A percentile compares a stretch with the other conserved stretches of the same genome.
These are phyloP conservation scores for Nepenthes alata DNA, from an alignment of 179 eudicot genomes.

Conservation along the genomic window DNA sequence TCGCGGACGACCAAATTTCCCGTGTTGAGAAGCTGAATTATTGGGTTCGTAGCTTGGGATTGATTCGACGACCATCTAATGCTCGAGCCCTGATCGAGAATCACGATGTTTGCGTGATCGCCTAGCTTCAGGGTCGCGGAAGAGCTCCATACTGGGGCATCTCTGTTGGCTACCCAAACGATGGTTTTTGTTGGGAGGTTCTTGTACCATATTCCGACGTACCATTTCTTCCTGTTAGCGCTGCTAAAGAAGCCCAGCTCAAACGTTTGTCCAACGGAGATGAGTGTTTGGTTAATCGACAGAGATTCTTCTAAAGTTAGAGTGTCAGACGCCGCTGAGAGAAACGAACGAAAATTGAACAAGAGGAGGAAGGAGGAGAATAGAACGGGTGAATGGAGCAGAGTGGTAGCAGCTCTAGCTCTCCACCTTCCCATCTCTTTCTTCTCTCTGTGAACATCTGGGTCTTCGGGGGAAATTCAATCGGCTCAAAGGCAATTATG, in stretches of 20 bases:
- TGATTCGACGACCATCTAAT: slow-evolving; percentile 14
- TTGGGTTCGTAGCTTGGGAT: slow-evolving; percentile 1
- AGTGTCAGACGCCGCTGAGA: slow-evolving; percentile 16
- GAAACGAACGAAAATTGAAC: background rate
- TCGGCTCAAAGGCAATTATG: too few relatives aligned
- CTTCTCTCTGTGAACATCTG: too few relatives aligned
- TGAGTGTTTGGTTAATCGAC: slow-evolving; percentile 18
- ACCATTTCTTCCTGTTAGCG: slow-evolving; percentile 7
- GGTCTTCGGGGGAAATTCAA: too few relatives aligned
- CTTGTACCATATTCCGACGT: slow-evolving; percentile 39
- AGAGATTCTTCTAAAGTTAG: slow-evolving; percentile 22
- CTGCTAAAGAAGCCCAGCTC: slow-evolving; percentile 39
- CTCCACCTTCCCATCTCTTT: background rate
- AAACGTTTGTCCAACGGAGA: slow-evolving; percentile 21
- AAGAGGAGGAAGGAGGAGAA: background rate
- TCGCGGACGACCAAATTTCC: slow-evolving; percentile 27
- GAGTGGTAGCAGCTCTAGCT: slow-evolving; percentile 7
- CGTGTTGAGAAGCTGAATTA: slow-evolving; percentile 22
- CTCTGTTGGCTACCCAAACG: slow-evolving; percentile 41
- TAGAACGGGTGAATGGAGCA: background rate
- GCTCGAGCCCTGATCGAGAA: background rate
- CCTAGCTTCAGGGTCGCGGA: slow-evolving; percentile 17
- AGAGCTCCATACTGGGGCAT: slow-evolving; percentile 17
- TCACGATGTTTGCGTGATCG: slow-evolving; percentile 12
- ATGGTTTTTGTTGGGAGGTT: slow-evolving; percentile 11